Evolutionary conservation across 2,329 filamentous ascomycete species (phyloP), one percentile per base, ranked within the genome.

Genomic region (Escovopsis weberi): DNA sequence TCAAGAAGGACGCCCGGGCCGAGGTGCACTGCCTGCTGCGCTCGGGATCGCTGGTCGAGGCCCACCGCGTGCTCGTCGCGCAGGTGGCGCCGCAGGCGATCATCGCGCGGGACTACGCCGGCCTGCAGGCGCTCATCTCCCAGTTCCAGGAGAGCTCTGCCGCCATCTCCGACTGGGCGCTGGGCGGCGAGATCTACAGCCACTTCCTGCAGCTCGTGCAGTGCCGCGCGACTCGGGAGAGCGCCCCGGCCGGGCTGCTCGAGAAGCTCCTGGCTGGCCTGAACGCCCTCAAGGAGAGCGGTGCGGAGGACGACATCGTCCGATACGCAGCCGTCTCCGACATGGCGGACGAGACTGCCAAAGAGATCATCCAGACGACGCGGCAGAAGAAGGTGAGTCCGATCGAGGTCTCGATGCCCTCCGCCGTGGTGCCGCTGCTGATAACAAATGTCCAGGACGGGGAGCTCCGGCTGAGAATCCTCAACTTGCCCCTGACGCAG

Each of bases 21-120:
- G 85, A 94, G 59, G 83, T 89, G 9, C 72, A 81, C 43, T 91
- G 80, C 53, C 77, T 98, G 11, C 72, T 96, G 45, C 77, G 78
- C 39, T 89, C 87, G 2, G 73, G 75, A 34, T 78, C 84, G 36
- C 83, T 79, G 60, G 70, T 77, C 28, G 85, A 91, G 57, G 91
- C 91, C 0, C 91, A 96, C 61, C 74, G 78, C 26, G 85, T 89
- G 1, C 80, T 98, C 42, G 75, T 82, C 46, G 76, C 77, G 48
- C 74, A 82, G 49, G 87, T 96, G 28, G 91, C 85, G 0, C 91
- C 91, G 0, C 70, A 73, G 26, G 78, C 85, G 10, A 74, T 98
- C 48, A 82, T 98, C 47, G 82, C 85, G 55, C 79, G 82, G 37
- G 82, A 95, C 57, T 89, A 85, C 53, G 70, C 74, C 18, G 72